Percentiles rank a stretch among this genome's conserved stretches.
These are phyloP conservation scores for Metarhizium sp. DNA, from an alignment of 2,329 filamentous ascomycete genomes.

Conservation along the genomic window DNA sequence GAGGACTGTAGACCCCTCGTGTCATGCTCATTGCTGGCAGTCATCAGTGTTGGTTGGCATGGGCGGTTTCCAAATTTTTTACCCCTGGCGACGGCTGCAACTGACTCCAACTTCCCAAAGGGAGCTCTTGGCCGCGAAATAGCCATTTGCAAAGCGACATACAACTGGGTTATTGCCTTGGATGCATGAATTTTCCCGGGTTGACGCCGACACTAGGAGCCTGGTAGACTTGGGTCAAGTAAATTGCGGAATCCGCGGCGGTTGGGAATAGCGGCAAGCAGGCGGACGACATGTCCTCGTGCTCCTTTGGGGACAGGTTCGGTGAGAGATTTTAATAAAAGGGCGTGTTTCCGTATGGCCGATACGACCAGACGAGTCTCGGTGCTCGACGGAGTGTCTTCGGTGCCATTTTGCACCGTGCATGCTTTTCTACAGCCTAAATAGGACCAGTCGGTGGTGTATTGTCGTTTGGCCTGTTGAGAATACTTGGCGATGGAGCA, in stretches of 20 bases:
- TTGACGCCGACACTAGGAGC: background rate
- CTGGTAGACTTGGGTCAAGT: background rate
- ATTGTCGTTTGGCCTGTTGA: background rate
- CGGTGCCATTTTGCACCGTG: background rate
- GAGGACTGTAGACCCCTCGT: too few relatives aligned
- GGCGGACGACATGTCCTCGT: too few relatives aligned
- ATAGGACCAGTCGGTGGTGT: background rate
- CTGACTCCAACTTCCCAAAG: too few relatives aligned
- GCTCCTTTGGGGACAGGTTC: too few relatives aligned
- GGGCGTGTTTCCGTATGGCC: background rate
- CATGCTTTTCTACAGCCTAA: background rate
- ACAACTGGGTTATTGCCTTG: background rate
- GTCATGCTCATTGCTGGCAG: too few relatives aligned
- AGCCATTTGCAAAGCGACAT: too few relatives aligned
- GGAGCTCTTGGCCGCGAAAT: too few relatives aligned
- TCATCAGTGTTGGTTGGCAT: too few relatives aligned
- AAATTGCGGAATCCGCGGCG: background rate
- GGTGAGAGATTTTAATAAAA: background rate
- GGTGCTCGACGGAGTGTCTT: background rate
- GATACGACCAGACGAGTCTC: background rate
- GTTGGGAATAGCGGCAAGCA: background rate
- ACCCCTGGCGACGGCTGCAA: too few relatives aligned
- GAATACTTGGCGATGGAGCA: too few relatives aligned
- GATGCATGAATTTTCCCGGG: background rate
- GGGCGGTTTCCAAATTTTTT: too few relatives aligned